These are phyloP conservation scores for Chlamydomonas reinhardtii DNA, from an alignment of 163 green algal species.

Conservation along the genomic window DNA sequence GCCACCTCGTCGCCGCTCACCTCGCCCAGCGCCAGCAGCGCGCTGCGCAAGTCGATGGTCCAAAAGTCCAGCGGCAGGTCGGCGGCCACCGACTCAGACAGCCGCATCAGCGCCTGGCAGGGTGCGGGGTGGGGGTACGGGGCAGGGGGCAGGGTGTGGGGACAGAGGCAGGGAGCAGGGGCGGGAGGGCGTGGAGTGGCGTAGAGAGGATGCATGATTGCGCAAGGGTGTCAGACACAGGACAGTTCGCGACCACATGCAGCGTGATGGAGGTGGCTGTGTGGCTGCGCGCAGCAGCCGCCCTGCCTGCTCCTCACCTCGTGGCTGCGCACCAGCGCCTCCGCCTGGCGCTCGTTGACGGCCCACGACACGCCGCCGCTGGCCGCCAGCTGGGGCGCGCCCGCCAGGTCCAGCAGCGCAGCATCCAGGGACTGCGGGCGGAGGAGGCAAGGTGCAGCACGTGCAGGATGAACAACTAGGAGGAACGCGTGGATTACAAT, in stretches of 20 bases:
- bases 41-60: conserved; percentile 92
- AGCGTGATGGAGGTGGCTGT: no score
- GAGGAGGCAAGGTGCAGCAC: neutral
- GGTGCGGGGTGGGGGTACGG: no score
- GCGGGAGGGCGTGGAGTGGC: no score
- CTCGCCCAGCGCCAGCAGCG: conserved; percentile 87
- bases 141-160: no score
- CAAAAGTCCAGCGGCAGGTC: conserved; percentile 95
- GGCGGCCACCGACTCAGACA: conserved; percentile 70
- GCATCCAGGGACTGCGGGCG: conserved; percentile 60
- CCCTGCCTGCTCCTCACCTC: no score
- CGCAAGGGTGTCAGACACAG: no score
- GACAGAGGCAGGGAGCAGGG: no score
- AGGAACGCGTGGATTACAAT: no score
- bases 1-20: conserved; percentile 87
- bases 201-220: no score
- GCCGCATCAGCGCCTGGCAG: conserved; percentile 27
- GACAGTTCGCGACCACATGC: no score
- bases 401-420: conserved; percentile 77
- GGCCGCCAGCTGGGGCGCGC: conserved; percentile 66
- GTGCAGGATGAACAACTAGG: no score
- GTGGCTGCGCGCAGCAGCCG: no score
- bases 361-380: conserved; percentile 86
- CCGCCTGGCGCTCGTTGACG: conserved; percentile 92
- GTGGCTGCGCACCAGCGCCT: conserved; percentile 84